Percentiles rank a stretch among this genome's conserved stretches.
Conservation (phyloP, 2,329 filamentous ascomycete species). For the Penicillium sp. region DNA sequence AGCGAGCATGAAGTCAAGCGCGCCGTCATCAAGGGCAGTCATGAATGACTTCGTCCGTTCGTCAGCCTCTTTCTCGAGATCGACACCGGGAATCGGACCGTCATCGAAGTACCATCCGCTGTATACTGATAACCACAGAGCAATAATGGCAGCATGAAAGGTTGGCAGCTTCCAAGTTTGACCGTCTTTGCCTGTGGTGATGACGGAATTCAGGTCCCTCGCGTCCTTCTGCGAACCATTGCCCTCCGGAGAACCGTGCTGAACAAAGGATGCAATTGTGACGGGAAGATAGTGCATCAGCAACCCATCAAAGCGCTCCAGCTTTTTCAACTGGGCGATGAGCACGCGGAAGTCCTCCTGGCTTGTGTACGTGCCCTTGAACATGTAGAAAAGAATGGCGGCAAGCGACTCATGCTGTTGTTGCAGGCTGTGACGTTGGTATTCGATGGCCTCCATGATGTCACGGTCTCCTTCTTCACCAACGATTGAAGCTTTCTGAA, state of each 20-base stretch:
- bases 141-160: constrained; percentile 73
- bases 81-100: constrained; percentile 60
- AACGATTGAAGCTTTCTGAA: constrained; percentile 72
- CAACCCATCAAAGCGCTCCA: constrained; percentile 74
- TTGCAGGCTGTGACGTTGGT: constrained; percentile 74
- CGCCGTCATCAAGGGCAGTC: constrained; percentile 78
- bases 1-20: constrained; percentile 86
- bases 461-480: constrained; percentile 64
- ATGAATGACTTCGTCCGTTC: constrained; percentile 71
- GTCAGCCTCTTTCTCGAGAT: constrained; percentile 65
- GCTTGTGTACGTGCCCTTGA: constrained; percentile 71
- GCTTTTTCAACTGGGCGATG: constrained; percentile 63
- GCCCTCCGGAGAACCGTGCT: constrained; percentile 75
- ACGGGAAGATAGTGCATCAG: constrained; percentile 79
- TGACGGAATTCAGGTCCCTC: constrained; percentile 64
- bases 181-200: constrained; percentile 66
- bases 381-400: constrained; percentile 73
- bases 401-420: constrained; percentile 88
- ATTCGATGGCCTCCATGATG: constrained; percentile 73
- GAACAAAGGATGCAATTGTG: constrained; percentile 71
- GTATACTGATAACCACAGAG: constrained; percentile 92
- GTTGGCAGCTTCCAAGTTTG: constrained; percentile 70
- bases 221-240: constrained; percentile 66
- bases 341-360: constrained; percentile 72
- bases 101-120: constrained; percentile 83